phyloP scores from a whole-genome alignment of 2,329 filamentous ascomycete species.

The Penicillium sp. region DNA sequence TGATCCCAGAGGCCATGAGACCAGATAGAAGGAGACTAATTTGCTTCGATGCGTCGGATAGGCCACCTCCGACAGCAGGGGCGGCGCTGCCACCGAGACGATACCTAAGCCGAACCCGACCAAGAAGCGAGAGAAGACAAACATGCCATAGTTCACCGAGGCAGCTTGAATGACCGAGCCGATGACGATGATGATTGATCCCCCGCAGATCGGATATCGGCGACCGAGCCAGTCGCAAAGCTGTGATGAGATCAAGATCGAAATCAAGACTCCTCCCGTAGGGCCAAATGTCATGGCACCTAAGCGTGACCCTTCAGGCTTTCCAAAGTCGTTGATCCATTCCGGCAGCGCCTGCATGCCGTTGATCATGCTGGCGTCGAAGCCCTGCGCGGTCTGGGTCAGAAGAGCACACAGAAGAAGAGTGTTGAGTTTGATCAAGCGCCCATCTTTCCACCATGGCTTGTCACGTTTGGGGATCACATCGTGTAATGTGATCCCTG shows the following conservation, averaged over 20 bases:
- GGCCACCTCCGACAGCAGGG: slow-evolving; percentile 20
- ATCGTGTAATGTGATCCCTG: slow-evolving; percentile 5
- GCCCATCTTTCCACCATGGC: slow-evolving; percentile 5
- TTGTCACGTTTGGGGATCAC: slow-evolving; percentile 7
- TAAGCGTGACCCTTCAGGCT: slow-evolving; percentile 6
- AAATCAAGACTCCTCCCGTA: slow-evolving; percentile 11
- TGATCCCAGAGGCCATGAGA: neutral
- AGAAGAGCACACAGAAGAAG: slow-evolving; percentile 16
- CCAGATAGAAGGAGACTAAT: slow-evolving; percentile 11
- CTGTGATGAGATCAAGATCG: slow-evolving; percentile 14
- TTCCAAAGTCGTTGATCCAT: slow-evolving; percentile 35
- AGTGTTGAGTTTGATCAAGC: slow-evolving; percentile 14
- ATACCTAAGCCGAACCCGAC: slow-evolving; percentile 20
- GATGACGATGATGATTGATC: slow-evolving; percentile 38
- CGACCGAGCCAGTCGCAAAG: slow-evolving; percentile 17
- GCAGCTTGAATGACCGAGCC: slow-evolving; percentile 23
- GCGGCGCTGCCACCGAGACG: slow-evolving; percentile 17
- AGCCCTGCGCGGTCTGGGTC: slow-evolving; percentile 38
- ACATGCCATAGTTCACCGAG: slow-evolving; percentile 19
- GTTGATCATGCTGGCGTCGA: slow-evolving; percentile 48
- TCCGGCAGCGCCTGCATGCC: slow-evolving; percentile 40
- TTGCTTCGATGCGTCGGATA: slow-evolving; percentile 21
- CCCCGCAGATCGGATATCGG: slow-evolving; percentile 22
- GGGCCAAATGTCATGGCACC: slow-evolving; percentile 9
- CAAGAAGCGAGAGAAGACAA: slow-evolving; percentile 20